A percentile compares a stretch with the other conserved stretches of the same genome.
These are phyloP conservation scores for Ganoderma sp. DNA, from an alignment of 1,284 basidiomycete genomes.

Conservation along the genomic window DNA sequence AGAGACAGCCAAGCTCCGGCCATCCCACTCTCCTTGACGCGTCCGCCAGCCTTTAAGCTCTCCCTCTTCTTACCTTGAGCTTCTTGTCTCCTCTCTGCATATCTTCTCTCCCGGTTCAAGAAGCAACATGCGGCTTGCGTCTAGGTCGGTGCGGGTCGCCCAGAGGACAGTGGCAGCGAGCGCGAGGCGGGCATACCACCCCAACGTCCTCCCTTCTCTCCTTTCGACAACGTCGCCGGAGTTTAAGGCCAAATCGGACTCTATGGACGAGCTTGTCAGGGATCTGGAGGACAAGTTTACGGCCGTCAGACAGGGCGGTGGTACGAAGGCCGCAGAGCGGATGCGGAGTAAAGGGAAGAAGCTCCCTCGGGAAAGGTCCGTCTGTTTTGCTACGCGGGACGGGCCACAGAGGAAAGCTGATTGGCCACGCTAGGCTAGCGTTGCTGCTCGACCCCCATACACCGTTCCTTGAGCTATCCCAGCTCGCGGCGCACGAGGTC, in stretches of 20 bases:
- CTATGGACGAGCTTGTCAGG: constrained; percentile 71
- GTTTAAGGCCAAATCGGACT: constrained; percentile 65
- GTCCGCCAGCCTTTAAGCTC: background rate
- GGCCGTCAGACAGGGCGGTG: constrained; percentile 64
- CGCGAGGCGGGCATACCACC: constrained; percentile 56
- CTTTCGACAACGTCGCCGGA: constrained; percentile 73
- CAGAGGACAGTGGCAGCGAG: constrained; percentile 21
- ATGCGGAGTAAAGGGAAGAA: constrained; percentile 85
- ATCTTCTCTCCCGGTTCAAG: background rate
- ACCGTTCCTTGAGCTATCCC: constrained; percentile 89
- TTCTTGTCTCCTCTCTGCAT: background rate
- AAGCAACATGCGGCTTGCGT: constrained; percentile 24
- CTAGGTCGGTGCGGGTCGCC: constrained; percentile 20
- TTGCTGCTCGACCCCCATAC: constrained; percentile 84
- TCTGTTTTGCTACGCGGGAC: constrained; percentile 3
- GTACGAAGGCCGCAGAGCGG: constrained; percentile 74
- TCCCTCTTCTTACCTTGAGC: background rate
- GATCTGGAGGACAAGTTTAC: constrained; percentile 67
- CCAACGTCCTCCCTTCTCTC: constrained; percentile 73
- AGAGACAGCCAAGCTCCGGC: constrained; percentile 25
- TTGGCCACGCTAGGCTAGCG: constrained; percentile 52
- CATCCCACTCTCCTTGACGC: background rate
- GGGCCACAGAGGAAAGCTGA: background rate
- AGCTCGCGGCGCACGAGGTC: constrained; percentile 87
- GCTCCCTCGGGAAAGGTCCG: constrained; percentile 84